These are phyloP conservation scores for Vitis labrusca DNA, from an alignment of 164 flowering plant genomes.

Conservation along the genomic window DNA sequence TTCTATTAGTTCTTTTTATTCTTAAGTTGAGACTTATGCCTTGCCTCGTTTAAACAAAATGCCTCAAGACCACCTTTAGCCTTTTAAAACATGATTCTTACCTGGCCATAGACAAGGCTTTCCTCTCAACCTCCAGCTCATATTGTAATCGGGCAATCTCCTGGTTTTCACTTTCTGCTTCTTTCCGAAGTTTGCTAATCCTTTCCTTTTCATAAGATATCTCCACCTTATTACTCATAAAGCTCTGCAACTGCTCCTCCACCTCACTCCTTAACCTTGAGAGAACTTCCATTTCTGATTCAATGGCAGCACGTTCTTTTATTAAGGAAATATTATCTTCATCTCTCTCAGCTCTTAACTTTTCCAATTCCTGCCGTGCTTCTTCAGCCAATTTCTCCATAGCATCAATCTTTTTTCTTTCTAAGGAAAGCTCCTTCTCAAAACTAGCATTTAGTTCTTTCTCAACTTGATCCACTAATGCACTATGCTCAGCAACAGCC, in stretches of 20 bases:
- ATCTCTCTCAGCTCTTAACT: constrained; percentile 65
- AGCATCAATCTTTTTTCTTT: constrained; percentile 72
- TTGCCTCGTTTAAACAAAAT: too few species aligned
- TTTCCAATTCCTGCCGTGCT: constrained; percentile 70
- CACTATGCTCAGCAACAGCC: constrained; percentile 88
- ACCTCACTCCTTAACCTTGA: constrained; percentile 71
- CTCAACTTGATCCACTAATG: constrained; percentile 90
- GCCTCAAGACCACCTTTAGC: too few species aligned
- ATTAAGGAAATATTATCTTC: constrained; percentile 52
- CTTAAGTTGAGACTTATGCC: too few species aligned
- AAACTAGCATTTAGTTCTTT: constrained; percentile 75
- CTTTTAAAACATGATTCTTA: constrained; percentile 18
- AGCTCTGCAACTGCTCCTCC: constrained; percentile 77
- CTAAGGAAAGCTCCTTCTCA: constrained; percentile 71
- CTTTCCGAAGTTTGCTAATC: constrained; percentile 58
- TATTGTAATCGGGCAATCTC: constrained; percentile 70
- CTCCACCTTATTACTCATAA: constrained; percentile 73
- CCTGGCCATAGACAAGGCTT: constrained; percentile 97
- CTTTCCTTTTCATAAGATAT: constrained; percentile 81
- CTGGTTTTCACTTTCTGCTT: constrained; percentile 77
- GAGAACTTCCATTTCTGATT: constrained; percentile 86
- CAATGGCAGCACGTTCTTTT: constrained; percentile 72
- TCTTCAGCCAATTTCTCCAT: constrained; percentile 90
- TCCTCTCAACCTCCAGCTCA: constrained; percentile 94
- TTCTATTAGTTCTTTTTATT: too few species aligned